phyloP scores from a whole-genome alignment of 1,284 basidiomycete species.

The Papiliotrema laurentii region DNA sequence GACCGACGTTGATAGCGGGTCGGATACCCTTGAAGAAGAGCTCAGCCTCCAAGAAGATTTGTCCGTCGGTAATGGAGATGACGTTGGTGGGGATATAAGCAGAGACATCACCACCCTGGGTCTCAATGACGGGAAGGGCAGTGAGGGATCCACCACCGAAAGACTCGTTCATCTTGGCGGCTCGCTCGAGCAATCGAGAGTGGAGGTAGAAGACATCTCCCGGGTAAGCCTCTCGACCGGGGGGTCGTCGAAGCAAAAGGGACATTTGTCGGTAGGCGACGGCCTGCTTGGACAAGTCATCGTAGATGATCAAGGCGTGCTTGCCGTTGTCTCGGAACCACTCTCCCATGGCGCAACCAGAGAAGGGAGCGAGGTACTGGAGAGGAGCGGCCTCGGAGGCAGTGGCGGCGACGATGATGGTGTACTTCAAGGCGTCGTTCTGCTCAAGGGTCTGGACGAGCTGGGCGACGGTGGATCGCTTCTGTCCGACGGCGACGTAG shows the following conservation, averaged over 20 bases:
- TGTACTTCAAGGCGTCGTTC: slow-evolving; percentile 99
- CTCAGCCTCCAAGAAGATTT: slow-evolving; percentile 99
- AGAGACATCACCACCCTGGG: slow-evolving; percentile 99
- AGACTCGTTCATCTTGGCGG: slow-evolving; percentile 99
- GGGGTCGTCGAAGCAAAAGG: slow-evolving; percentile 96
- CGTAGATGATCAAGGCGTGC: slow-evolving; percentile 93
- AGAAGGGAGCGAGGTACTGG: slow-evolving; percentile 99
- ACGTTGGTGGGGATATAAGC: slow-evolving; percentile 83
- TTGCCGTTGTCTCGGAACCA: slow-evolving; percentile 99
- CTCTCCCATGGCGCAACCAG: slow-evolving; percentile 99
- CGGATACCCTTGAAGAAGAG: slow-evolving; percentile 99
- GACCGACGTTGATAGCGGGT: slow-evolving; percentile 99
- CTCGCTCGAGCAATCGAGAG: slow-evolving; percentile 99
- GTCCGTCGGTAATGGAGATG: slow-evolving; percentile 97
- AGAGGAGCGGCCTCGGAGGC: slow-evolving; percentile 98
- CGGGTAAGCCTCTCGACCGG: slow-evolving; percentile 99
- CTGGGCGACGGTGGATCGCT: slow-evolving; percentile 98
- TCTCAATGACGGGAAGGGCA: slow-evolving; percentile 98
- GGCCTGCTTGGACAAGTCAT: slow-evolving; percentile 99
- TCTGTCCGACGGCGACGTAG: slow-evolving; percentile 98
- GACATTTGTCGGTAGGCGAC: slow-evolving; percentile 99
- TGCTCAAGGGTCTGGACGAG: slow-evolving; percentile 99
- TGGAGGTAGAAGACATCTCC: slow-evolving; percentile 99
- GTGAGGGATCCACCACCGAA: slow-evolving; percentile 97
- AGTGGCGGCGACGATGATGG: slow-evolving; percentile 96